phyloP scores from a whole-genome alignment of 768 basidiomycete species.

The Solioccasus polychromus region DNA sequence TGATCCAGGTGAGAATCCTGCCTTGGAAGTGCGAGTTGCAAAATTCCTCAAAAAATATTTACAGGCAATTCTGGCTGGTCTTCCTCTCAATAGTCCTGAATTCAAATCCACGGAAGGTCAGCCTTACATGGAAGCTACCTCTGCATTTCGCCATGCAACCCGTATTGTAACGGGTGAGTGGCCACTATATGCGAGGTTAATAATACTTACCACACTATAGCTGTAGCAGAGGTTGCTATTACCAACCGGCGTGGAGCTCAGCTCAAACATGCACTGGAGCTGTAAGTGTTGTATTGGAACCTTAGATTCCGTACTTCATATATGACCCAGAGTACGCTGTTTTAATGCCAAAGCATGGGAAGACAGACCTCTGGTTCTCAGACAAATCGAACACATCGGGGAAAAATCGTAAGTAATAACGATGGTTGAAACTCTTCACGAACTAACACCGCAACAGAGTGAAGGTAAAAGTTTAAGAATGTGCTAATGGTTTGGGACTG shows the following conservation, averaged over 20 bases:
- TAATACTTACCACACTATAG: slow-evolving; percentile 38
- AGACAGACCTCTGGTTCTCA: slow-evolving; percentile 75
- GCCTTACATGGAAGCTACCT: slow-evolving; percentile 63
- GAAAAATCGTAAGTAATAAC: slow-evolving; percentile 73
- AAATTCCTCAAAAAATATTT: slow-evolving; percentile 5
- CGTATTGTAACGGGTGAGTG: slow-evolving; percentile 71
- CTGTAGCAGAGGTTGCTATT: slow-evolving; percentile 74
- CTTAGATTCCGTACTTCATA: slow-evolving; percentile 1
- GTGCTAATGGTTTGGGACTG: slow-evolving; percentile 2
- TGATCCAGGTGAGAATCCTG: slow-evolving; percentile 60
- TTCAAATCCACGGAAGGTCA: slow-evolving; percentile 72
- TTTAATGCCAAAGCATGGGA: slow-evolving; percentile 90
- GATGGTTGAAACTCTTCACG: background rate
- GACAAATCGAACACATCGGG: slow-evolving; percentile 88
- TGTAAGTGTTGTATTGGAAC: slow-evolving; percentile 42
- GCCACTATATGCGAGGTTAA: background rate
- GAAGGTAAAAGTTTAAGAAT: slow-evolving; percentile 16
- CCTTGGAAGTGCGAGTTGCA: background rate
- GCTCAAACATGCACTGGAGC: slow-evolving; percentile 69
- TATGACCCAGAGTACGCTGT: slow-evolving; percentile 59
- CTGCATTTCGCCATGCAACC: slow-evolving; percentile 70
- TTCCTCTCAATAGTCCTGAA: slow-evolving; percentile 66
- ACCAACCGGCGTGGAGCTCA: slow-evolving; percentile 62
- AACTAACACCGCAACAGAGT: slow-evolving; percentile 17
- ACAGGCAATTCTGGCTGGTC: slow-evolving; percentile 69